A percentile compares a stretch with the other conserved stretches of the same genome.
phyloP scores from a whole-genome alignment of 2,329 filamentous ascomycete species.

The Epichloe elymi region DNA sequence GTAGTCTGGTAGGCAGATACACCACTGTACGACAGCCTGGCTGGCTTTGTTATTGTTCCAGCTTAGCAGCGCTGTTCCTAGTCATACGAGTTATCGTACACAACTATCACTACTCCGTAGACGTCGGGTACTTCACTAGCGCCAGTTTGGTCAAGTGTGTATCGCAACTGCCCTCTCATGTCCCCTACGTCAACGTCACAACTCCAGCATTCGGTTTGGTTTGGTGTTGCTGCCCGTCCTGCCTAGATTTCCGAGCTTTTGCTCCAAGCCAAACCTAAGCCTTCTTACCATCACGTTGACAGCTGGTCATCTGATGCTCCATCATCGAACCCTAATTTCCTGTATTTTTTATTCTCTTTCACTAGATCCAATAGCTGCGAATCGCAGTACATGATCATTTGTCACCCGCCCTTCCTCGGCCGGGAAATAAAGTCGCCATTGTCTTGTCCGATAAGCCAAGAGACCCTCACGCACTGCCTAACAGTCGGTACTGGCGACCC shows the following conservation, averaged over 20 bases:
- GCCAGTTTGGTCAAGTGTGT: no score
- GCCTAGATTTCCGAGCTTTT: neutral
- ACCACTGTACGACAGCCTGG: no score
- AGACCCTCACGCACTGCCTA: neutral
- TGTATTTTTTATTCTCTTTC: neutral
- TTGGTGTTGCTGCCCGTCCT: neutral
- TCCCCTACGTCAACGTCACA: conserved; percentile 1
- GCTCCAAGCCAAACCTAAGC: neutral
- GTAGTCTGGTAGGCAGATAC: no score
- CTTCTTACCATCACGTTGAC: neutral
- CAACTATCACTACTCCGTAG: no score
- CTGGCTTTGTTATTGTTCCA: no score
- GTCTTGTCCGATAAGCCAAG: neutral
- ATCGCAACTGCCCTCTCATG: neutral
- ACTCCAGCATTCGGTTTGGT: neutral
- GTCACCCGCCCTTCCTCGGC: neutral
- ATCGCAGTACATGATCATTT: neutral
- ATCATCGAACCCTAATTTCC: neutral
- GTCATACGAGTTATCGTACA: no score
- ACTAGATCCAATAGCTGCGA: neutral
- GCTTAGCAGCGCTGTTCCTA: no score
- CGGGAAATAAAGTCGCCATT: neutral
- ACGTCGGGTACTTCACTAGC: no score
- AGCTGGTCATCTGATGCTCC: neutral
- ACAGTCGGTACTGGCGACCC: neutral